Base-by-base conservation (phyloP, 257 asterid genomes). In the Gentiana straminea region DNA sequence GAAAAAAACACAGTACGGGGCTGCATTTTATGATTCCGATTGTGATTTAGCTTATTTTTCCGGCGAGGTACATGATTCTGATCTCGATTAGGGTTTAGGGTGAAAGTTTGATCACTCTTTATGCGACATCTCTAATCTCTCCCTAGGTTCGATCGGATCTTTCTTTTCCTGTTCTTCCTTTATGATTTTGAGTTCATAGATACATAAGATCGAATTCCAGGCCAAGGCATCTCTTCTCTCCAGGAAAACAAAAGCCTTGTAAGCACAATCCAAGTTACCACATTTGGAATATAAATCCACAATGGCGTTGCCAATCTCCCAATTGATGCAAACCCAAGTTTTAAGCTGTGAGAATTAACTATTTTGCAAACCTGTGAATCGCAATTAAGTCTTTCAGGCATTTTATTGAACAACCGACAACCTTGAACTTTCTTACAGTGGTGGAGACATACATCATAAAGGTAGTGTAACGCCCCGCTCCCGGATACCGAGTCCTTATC, bases 271-370 rank as follows among this genome's bases (percentile, higher is more conserved):
- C 59, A 65, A 37, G 59, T 78, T 72, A 45, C 96, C 94, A 32
- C 94, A 83, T 72, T 87, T 91, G 68, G 93, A 80, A 49, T 91
- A 91, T 57, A 91, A 83, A 68, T 91, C 98, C 64, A 87, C 79
- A 65, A 91, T 79, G 62, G 89, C 79, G 75, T 68, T 77, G 78
- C 95, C 52, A 91, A 62, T 43, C 62, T 61, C 49, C 88, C 81
- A 49, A 71, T 51, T 58, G 81, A 60, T 4, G 84, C 80, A 58
- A 75, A 51, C 35, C 94, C 87, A 44, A 53, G 66, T 33, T 66
- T 80, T 64, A 86, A 32, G 68, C 85, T 67, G 52, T 68, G 79
- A 9, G 79, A 75, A 68, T 87, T 94, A 60, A 82, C 54, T n/a
- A 57, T 33, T 68, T 73, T 83, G 61, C 81, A 79, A 2, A 64